Percentiles rank a stretch among this genome's conserved stretches.
phyloP scores from a whole-genome alignment of 352 stramenopile genomes.

The Peronospora belbahrii region DNA sequence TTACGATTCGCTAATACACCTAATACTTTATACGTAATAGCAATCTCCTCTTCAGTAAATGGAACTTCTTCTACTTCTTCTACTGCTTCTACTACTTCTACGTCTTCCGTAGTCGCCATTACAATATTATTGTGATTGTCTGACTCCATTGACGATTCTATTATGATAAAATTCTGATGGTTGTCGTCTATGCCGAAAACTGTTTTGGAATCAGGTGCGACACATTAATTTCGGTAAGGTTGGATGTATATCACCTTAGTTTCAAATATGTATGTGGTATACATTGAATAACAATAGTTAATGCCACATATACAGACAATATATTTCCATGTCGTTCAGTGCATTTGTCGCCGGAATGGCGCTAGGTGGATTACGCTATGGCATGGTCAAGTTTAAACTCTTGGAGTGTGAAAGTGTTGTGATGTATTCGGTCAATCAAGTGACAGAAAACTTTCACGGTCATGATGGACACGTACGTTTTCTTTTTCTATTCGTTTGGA shows the following conservation, averaged over 20 bases:
- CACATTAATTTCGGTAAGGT: too few relatives aligned
- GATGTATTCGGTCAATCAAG: slow-evolving; percentile 51
- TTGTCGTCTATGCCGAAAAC: not conserved
- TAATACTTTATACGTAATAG: slow-evolving; percentile 58
- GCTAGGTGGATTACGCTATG: slow-evolving; percentile 56
- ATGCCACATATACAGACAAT: not conserved
- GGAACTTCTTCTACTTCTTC: slow-evolving; percentile 38
- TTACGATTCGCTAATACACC: slow-evolving; percentile 42
- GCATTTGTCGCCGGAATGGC: slow-evolving; percentile 63
- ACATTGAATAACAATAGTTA: too few relatives aligned
- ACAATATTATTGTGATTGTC: slow-evolving; percentile 37
- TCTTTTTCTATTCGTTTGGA: too few relatives aligned
- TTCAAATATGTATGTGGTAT: too few relatives aligned
- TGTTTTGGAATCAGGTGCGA: too few relatives aligned
- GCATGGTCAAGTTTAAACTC: slow-evolving; percentile 60
- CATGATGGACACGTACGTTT: slow-evolving; percentile 17
- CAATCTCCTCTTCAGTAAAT: slow-evolving; percentile 64
- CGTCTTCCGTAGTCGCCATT: slow-evolving; percentile 18
- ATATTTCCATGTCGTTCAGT: slow-evolving; percentile 48
- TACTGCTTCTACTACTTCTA: not conserved
- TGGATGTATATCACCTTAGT: too few relatives aligned
- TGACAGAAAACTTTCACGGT: slow-evolving; percentile 51
- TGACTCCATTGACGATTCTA: slow-evolving; percentile 7
- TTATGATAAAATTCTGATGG: too few relatives aligned
- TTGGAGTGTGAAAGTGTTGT: slow-evolving; percentile 63